phyloP scores from a whole-genome alignment of 768 basidiomycete genomes.

The Suillus variegatus region DNA sequence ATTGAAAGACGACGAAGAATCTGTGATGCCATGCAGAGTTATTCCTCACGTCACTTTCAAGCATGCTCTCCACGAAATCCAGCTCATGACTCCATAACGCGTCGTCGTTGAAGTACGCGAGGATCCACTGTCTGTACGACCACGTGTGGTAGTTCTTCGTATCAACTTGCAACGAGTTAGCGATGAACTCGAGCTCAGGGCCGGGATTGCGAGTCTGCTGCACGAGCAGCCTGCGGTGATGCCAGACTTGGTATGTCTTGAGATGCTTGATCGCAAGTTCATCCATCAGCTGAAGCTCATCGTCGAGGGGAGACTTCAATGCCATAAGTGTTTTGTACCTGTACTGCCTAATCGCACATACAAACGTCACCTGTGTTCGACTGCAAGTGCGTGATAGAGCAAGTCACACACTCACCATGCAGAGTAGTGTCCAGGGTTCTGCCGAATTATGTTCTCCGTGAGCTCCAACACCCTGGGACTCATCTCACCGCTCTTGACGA shows the following conservation, averaged over 20 bases:
- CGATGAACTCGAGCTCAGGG: constrained; percentile 82
- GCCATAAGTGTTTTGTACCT: constrained; percentile 84
- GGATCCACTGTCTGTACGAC: constrained; percentile 95
- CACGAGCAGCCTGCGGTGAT: constrained; percentile 80
- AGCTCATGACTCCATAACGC: constrained; percentile 75
- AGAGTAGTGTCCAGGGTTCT: constrained; percentile 96
- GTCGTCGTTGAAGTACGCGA: constrained; percentile 78
- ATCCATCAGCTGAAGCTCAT: constrained; percentile 85
- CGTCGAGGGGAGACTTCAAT: constrained; percentile 64
- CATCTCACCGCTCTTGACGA: constrained; percentile 77
- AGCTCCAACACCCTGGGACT: constrained; percentile 80
- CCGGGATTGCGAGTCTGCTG: constrained; percentile 50
- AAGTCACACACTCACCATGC: constrained; percentile 69
- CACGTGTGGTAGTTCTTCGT: constrained; percentile 99
- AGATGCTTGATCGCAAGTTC: constrained; percentile 79
- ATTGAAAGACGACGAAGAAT: constrained; percentile 82
- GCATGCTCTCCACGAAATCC: constrained; percentile 70
- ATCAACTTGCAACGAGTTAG: constrained; percentile 69
- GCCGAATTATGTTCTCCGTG: constrained; percentile 84
- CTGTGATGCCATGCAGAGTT: constrained; percentile 98
- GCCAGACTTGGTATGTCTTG: constrained; percentile 99
- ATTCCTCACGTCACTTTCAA: constrained; percentile 81
- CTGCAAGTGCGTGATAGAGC: constrained; percentile 4
- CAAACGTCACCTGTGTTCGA: constrained; percentile 3
- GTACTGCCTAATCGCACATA: constrained; percentile 72